Evolutionary conservation across 2,329 filamentous ascomycete species (phyloP).

Genomic region (Colletotrichum tropicicola): DNA sequence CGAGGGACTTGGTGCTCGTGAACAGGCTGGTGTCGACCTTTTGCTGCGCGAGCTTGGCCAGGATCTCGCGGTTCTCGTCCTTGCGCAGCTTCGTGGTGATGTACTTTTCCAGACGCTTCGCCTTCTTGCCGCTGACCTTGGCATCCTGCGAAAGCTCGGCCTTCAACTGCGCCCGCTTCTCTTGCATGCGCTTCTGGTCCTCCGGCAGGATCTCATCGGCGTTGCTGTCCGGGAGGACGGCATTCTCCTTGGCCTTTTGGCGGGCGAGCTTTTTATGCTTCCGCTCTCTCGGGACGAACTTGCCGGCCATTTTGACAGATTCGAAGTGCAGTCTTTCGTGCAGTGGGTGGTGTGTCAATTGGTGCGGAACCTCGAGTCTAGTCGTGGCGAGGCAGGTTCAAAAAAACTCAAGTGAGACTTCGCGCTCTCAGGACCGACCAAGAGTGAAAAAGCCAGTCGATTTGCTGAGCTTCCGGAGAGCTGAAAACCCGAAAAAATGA

Average conservation of each 20-base stretch:
- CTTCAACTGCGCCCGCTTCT: conserved; percentile 64
- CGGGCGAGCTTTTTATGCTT: conserved; percentile 77
- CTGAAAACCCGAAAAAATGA: too few species aligned
- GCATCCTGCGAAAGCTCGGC: conserved; percentile 59
- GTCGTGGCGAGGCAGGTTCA: too few species aligned
- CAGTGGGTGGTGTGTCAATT: neutral
- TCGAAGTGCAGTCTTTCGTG: neutral
- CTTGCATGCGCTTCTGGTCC: conserved; percentile 57
- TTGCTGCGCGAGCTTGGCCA: conserved; percentile 82
- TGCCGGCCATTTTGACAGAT: conserved; percentile 51
- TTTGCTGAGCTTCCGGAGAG: too few species aligned
- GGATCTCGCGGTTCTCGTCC: conserved; percentile 86
- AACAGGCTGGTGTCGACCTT: conserved; percentile 86
- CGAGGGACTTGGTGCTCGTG: conserved; percentile 80
- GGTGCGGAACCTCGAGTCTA: too few species aligned
- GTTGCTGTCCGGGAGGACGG: conserved; percentile 62
- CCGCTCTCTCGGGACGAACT: conserved; percentile 70
- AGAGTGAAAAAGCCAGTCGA: too few species aligned
- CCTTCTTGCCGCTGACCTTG: conserved; percentile 72
- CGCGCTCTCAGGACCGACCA: too few species aligned
- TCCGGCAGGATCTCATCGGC: conserved; percentile 58
- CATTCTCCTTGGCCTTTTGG: conserved; percentile 58
- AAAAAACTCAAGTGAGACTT: too few species aligned
- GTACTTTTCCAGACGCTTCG: conserved; percentile 74
- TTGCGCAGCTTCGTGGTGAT: conserved; percentile 92